A percentile compares a stretch with the other conserved stretches of the same genome.
These are phyloP conservation scores for Pleurotus giganteus DNA, from an alignment of 768 basidiomycete genomes.

Conservation along the genomic window DNA sequence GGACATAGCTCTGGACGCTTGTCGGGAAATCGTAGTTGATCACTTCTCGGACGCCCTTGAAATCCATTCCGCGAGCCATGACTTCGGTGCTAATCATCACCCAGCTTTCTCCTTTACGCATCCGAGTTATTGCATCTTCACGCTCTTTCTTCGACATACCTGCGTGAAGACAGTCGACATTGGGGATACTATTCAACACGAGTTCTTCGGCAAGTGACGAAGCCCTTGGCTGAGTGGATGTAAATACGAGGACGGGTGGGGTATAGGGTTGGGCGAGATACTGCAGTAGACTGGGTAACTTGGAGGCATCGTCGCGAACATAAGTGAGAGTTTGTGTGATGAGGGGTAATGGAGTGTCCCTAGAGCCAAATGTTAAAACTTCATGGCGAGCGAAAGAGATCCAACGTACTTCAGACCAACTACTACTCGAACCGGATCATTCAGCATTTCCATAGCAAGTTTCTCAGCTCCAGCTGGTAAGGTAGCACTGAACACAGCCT, in stretches of 20 bases:
- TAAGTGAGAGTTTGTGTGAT: conserved; percentile 88
- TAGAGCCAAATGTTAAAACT: conserved; percentile 26
- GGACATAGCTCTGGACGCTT: conserved; percentile 92
- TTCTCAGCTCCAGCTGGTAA: conserved; percentile 88
- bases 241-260: conserved; percentile 90
- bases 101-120: conserved; percentile 92
- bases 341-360: conserved; percentile 92
- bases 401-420: conserved; percentile 87
- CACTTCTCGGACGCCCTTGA: conserved; percentile 90
- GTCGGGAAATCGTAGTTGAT: conserved; percentile 98
- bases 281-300: conserved; percentile 82
- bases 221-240: conserved; percentile 85
- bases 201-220: conserved; percentile 80
- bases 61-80: conserved; percentile 98
- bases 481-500: conserved; percentile 93
- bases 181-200: conserved; percentile 69
- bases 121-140: conserved; percentile 78
- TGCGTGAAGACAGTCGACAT: conserved; percentile 90
- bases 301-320: conserved; percentile 92
- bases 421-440: conserved; percentile 88
- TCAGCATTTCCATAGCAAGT: conserved; percentile 80
- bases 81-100: conserved; percentile 95
- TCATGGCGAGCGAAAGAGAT: not conserved
- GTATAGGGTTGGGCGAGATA: conserved; percentile 82
- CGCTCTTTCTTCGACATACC: conserved; percentile 86